Conservation (phyloP, 2,329 filamentous ascomycete genomes). For the Venturia oleaginea region DNA sequence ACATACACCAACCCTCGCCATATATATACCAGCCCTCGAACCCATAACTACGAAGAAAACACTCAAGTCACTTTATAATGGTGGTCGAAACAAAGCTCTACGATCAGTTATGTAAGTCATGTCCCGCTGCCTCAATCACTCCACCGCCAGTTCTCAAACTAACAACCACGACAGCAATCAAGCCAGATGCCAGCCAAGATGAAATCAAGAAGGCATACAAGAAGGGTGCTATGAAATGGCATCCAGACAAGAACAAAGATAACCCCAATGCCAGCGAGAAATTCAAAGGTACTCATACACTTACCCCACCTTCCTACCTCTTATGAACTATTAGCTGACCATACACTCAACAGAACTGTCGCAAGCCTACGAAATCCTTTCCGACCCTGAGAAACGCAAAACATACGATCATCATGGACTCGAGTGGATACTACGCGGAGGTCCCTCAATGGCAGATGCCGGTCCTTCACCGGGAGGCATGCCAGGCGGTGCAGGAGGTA, state of each 20-base stretch:
- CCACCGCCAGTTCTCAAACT: background rate
- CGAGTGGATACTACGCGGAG: constrained; percentile 81
- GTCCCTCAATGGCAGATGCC: constrained; percentile 45
- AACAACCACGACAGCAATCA: constrained; percentile 43
- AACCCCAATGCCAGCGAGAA: constrained; percentile 78
- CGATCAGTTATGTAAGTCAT: constrained; percentile 56
- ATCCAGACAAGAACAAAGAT: constrained; percentile 97
- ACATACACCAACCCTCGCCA: background rate
- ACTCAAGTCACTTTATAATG: constrained; percentile 46
- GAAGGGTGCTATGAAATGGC: constrained; percentile 82
- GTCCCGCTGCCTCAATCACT: background rate
- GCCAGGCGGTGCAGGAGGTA: constrained; percentile 47
- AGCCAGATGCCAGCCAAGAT: constrained; percentile 73
- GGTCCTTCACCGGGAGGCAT: constrained; percentile 41
- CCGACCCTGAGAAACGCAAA: constrained; percentile 93
- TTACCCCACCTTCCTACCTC: background rate
- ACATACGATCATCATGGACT: constrained; percentile 91
- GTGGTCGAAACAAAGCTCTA: constrained; percentile 94
- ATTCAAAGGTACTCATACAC: constrained; percentile 67
- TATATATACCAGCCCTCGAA: background rate
- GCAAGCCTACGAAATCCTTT: constrained; percentile 96
- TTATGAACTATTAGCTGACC: background rate
- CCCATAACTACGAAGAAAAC: constrained; percentile 15
- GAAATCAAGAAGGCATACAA: constrained; percentile 96
- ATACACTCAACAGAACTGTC: constrained; percentile 55